Percentiles rank a stretch among this genome's conserved stretches.
phyloP scores from a whole-genome alignment of 441 rosid species.

The Rhodomyrtus psidioides region DNA sequence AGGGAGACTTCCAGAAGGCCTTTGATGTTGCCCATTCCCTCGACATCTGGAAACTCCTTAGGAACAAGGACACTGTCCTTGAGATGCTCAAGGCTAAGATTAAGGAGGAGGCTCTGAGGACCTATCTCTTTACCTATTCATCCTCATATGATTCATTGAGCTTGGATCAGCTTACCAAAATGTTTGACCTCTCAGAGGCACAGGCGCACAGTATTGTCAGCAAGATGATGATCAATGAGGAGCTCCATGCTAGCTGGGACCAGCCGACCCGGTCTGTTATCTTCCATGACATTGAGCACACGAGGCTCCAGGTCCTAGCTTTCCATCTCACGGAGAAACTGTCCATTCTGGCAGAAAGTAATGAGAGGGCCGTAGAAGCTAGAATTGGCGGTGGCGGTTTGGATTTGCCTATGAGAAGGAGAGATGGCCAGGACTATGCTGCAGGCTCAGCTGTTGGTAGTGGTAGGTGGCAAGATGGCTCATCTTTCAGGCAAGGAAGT shows the following conservation, averaged over 20 bases:
- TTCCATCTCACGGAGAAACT: conserved; percentile 71
- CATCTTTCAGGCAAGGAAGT: conserved; percentile 40
- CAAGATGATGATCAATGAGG: conserved; percentile 75
- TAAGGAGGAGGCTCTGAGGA: conserved; percentile 70
- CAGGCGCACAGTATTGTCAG: conserved; percentile 49
- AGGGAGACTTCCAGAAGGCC: conserved; percentile 58
- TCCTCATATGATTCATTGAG: conserved; percentile 46
- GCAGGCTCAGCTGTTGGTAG: conserved; percentile 32
- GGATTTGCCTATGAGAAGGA: conserved; percentile 53
- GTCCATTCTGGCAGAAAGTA: conserved; percentile 48
- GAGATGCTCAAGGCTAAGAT: conserved; percentile 56
- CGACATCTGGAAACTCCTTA: conserved; percentile 61
- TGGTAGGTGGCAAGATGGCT: conserved; percentile 66
- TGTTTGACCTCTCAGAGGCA: conserved; percentile 50
- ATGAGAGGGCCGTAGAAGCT: conserved; percentile 64
- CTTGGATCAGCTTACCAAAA: conserved; percentile 49
- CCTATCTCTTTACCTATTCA: conserved; percentile 49
- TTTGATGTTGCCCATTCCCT: conserved; percentile 49
- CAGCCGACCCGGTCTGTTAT: conserved; percentile 64
- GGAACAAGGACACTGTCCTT: conserved; percentile 34
- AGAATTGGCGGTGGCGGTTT: conserved; percentile 54
- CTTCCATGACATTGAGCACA: conserved; percentile 60
- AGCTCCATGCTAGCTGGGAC: conserved; percentile 79
- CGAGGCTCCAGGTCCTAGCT: conserved; percentile 65
- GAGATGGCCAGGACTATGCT: conserved; percentile 59